These are phyloP conservation scores for Musa itinerans DNA, from an alignment of 176 grass and related monocot species.

Conservation along the genomic window DNA sequence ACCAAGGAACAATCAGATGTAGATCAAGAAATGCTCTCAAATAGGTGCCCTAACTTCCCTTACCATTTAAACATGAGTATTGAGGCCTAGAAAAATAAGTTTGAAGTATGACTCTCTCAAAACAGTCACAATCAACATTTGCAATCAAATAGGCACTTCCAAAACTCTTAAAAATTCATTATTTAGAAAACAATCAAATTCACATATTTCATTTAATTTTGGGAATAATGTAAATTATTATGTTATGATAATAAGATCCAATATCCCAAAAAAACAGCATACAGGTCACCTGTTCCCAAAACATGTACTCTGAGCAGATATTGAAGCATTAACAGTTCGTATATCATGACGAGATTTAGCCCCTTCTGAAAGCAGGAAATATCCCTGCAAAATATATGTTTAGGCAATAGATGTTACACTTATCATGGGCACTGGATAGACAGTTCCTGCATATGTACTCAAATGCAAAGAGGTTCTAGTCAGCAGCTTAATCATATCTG, in stretches of 20 bases:
- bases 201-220: neutral
- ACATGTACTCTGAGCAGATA: conserved; percentile 83
- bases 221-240: neutral
- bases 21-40: too few species aligned
- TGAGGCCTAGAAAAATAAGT: too few species aligned
- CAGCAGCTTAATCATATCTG: neutral
- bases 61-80: too few species aligned
- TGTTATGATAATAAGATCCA: neutral
- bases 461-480: neutral
- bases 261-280: neutral
- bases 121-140: too few species aligned
- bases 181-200: conserved; percentile 4
- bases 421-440: conserved; percentile 1
- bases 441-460: neutral
- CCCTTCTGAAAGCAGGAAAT: conserved; percentile 97
- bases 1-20: too few species aligned
- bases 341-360: conserved; percentile 70
- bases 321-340: conserved; percentile 67
- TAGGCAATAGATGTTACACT: conserved; percentile 3
- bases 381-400: conserved; percentile 48
- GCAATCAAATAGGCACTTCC: neutral
- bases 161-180: too few species aligned
- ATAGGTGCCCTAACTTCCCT: too few species aligned
- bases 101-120: too few species aligned
- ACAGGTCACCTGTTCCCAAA: conserved; percentile 74